phyloP scores from a whole-genome alignment of 2,329 filamentous ascomycete species.

The Aspergillus ibericus region DNA sequence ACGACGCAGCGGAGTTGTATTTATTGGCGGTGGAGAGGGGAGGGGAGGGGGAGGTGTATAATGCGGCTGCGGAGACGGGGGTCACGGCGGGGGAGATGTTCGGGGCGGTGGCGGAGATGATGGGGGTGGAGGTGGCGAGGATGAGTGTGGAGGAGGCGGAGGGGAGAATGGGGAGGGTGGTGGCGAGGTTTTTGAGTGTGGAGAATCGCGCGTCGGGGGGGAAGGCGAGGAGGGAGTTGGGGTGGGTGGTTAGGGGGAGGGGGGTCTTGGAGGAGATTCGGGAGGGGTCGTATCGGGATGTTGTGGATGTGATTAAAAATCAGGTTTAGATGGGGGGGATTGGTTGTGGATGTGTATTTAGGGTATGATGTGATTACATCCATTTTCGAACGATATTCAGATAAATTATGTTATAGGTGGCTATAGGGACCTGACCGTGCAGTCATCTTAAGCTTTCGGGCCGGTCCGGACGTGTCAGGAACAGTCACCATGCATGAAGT shows the following conservation, averaged over 20 bases:
- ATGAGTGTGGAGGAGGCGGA: slow-evolving; percentile 29
- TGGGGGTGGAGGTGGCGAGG: slow-evolving; percentile 34
- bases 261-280: slow-evolving; percentile 33
- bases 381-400: no score
- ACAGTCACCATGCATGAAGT: no score
- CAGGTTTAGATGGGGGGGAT: not conserved
- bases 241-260: slow-evolving; percentile 33
- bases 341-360: no score
- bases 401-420: no score
- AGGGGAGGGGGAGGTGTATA: slow-evolving; percentile 34
- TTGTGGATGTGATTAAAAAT: slow-evolving; percentile 14
- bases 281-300: slow-evolving; percentile 22
- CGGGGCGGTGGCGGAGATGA: slow-evolving; percentile 33
- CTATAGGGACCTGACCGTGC: no score
- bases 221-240: slow-evolving; percentile 38
- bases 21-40: slow-evolving; percentile 44
- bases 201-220: slow-evolving; percentile 39
- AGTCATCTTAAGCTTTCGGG: not conserved
- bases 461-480: not conserved
- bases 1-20: slow-evolving; percentile 41
- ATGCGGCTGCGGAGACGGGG: slow-evolving; percentile 40
- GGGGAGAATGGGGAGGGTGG: slow-evolving; percentile 32
- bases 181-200: slow-evolving; percentile 21
- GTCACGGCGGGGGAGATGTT: slow-evolving; percentile 24
- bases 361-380: no score